Percentiles rank a stretch among this genome's conserved stretches.
Conservation (phyloP, 139 green algal species). For the Desmodesmus armatus region DNA sequence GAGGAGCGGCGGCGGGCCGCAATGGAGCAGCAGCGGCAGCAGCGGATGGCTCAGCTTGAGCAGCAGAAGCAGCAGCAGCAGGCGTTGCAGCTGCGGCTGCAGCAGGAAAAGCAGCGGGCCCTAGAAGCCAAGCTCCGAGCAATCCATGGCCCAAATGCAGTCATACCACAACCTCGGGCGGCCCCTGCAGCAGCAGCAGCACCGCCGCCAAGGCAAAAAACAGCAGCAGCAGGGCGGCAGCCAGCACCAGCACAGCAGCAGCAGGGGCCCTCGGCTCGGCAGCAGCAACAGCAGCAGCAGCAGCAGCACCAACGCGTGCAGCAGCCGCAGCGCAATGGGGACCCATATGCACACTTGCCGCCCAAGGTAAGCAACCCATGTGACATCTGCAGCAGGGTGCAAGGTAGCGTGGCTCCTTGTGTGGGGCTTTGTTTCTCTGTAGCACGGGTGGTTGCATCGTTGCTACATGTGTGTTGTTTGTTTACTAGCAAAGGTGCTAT, state of each 20-base stretch:
- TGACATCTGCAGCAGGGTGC: no score
- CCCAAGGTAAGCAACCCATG: constrained; percentile 31
- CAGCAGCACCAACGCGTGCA: constrained; percentile 24
- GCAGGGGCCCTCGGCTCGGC: no score
- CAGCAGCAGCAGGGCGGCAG: no score
- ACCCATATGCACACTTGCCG: constrained; percentile 33
- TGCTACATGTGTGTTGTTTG: no score
- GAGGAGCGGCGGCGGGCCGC: neutral
- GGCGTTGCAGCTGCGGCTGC: neutral
- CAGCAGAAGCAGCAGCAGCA: neutral
- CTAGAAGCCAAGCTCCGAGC: neutral
- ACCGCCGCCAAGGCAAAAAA: no score
- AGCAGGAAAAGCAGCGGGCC: constrained; percentile 19
- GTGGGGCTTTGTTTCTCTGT: no score
- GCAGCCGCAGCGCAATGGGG: constrained; percentile 30
- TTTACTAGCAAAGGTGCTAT: no score
- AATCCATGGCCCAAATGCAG: neutral
- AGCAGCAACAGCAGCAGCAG: neutral
- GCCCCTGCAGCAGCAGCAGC: no score
- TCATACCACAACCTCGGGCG: no score
- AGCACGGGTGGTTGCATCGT: no score
- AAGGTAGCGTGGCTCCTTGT: no score
- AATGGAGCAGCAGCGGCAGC: neutral
- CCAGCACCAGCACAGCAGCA: no score
- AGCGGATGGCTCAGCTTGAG: neutral